These are phyloP conservation scores for Suhomyces maxii DNA, from an alignment of 1,139 yeast genomes.

Conservation along the genomic window DNA sequence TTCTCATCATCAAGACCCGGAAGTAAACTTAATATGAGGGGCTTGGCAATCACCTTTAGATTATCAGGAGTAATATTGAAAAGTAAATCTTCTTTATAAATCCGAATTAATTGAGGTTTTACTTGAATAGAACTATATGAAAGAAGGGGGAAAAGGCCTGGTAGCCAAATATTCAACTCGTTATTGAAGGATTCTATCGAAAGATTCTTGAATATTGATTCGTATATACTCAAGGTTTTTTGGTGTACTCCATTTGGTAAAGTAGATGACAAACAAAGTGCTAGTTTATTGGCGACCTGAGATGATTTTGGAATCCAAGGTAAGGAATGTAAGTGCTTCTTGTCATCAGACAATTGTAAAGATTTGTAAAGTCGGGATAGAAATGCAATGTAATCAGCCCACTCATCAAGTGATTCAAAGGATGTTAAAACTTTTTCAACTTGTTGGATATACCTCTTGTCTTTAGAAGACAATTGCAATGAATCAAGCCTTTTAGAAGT, in stretches of 20 bases:
- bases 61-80: slow-evolving; percentile 46
- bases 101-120: slow-evolving; percentile 67
- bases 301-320: slow-evolving; percentile 41
- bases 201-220: slow-evolving; percentile 62
- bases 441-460: slow-evolving; percentile 63
- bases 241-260: slow-evolving; percentile 96
- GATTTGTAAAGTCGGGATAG: slow-evolving; percentile 76
- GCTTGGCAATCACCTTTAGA: slow-evolving; percentile 58
- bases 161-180: slow-evolving; percentile 72
- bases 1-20: slow-evolving; percentile 94
- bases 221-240: slow-evolving; percentile 78
- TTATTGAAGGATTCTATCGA: slow-evolving; percentile 51
- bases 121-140: slow-evolving; percentile 87
- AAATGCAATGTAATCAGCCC: slow-evolving; percentile 98
- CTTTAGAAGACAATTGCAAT: slow-evolving; percentile 46
- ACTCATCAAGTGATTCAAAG: slow-evolving; percentile 88
- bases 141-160: slow-evolving; percentile 84
- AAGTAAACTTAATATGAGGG: slow-evolving; percentile 69
- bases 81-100: slow-evolving; percentile 58
- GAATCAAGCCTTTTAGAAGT: slow-evolving; percentile 3
- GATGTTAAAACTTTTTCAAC: slow-evolving; percentile 72
- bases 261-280: slow-evolving; percentile 70
- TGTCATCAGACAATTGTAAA: slow-evolving; percentile 37
- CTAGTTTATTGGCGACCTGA: slow-evolving; percentile 50
- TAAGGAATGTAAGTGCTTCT: slow-evolving; percentile 36